A percentile compares a stretch with the other conserved stretches of the same genome.
Conservation (phyloP, 2,329 filamentous ascomycete species). For the Neonectria coccinea region DNA sequence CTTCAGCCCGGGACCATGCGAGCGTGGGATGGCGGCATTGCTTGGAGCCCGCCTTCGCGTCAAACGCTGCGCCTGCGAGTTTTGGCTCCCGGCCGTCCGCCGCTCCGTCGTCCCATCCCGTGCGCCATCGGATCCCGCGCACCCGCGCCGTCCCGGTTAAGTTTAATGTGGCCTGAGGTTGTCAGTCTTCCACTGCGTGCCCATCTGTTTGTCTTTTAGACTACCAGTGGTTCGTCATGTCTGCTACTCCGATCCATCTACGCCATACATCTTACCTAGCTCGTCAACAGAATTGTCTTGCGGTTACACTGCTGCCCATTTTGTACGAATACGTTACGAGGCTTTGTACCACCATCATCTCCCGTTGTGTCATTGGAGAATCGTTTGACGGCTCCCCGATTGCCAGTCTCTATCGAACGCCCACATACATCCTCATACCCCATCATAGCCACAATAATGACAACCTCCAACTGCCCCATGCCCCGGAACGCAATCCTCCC, state of each 20-base stretch:
- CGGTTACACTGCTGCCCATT: constrained; percentile 3
- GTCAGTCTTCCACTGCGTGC: neutral
- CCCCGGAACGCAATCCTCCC: neutral
- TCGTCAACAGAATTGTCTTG: neutral
- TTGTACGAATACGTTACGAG: constrained; percentile 5
- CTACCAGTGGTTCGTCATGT: neutral
- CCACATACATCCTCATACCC: neutral
- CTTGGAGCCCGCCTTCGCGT: neutral
- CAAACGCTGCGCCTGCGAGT: neutral
- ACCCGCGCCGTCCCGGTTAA: neutral
- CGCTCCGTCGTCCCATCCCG: constrained; percentile 16
- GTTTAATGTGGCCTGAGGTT: constrained; percentile 3
- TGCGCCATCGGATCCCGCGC: constrained; percentile 1
- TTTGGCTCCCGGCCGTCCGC: constrained; percentile 7
- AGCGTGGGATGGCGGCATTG: constrained; percentile 8
- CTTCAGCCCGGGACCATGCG: neutral
- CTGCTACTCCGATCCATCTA: neutral
- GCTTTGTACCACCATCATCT: constrained; percentile 1
- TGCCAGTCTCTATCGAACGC: neutral
- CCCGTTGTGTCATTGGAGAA: constrained; percentile 18
- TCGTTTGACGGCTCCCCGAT: neutral
- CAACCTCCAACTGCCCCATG: neutral
- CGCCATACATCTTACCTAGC: neutral
- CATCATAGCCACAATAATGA: neutral
- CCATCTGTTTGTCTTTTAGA: neutral